Evolutionary conservation across 1,284 basidiomycete species (phyloP), one percentile per base, ranked within the genome.

Genomic region (Tilletia setariae): DNA sequence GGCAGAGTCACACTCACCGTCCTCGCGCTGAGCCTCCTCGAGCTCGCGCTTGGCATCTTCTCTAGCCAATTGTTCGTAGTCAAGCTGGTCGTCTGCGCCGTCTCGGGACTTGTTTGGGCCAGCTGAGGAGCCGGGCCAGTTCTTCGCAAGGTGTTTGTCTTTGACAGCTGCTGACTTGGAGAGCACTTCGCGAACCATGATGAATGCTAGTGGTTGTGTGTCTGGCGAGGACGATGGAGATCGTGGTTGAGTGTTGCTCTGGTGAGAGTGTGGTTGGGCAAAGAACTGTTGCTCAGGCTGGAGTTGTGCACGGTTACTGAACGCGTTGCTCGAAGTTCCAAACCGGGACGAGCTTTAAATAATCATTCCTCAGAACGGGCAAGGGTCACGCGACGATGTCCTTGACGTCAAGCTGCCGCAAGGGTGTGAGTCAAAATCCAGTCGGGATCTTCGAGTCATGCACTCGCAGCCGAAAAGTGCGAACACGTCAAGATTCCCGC

Each of bases 121-220:
- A 8, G 56, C 56, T 25, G 28, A 32, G 15, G 56, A 61, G 56
- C 56, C 56, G 28, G 56, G 56, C 56, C 56, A 61, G 56, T 61
- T 13, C 56, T 61, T 61, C 16, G 56, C 28, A 25, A 19, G 56
- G 28, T 61, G 56, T 19, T 21, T 25, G 56, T 61, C 56, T 30
- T 61, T 61, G 56, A 40, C 32, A 13, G 9, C 56, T 25, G 28
- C 56, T 2, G 56, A 32, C 32, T 61, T 61, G 56, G 13, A 16
- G 56, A 30, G n/a, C 25, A 61, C 28, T 25, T 25, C 28, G 2
- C 56, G 56, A 7, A 61, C 56, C 56, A 61, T 61, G 53, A 25
- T 61, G 56, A 11, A 8, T 61, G 11, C 23, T 28, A 28, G 13
- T 23, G 13, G 21, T n/a, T 23, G 47, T 25, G 51, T 25, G 51